Conservation (phyloP, 2,329 filamentous ascomycete species). For the Eurotiales sp. region DNA sequence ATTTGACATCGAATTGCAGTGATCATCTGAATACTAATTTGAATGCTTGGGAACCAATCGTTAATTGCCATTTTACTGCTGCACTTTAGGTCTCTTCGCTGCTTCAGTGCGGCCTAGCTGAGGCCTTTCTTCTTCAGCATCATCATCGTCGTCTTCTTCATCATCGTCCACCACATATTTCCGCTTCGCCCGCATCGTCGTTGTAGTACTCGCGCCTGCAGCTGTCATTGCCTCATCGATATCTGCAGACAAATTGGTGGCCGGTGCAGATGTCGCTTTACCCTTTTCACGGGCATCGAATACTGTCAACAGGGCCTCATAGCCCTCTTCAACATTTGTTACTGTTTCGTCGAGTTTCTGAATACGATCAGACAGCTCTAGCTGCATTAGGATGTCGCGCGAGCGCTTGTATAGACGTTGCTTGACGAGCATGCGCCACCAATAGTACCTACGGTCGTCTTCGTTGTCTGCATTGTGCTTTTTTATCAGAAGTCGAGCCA, state of each 20-base stretch:
- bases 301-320: slow-evolving; percentile 50
- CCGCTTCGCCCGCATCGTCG: slow-evolving; percentile 23
- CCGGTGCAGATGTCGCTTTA: slow-evolving; percentile 19
- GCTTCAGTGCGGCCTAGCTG: slow-evolving; percentile 15
- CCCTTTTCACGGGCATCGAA: slow-evolving; percentile 32
- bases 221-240: slow-evolving; percentile 16
- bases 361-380: slow-evolving; percentile 55
- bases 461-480: slow-evolving; percentile 47
- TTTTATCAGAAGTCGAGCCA: slow-evolving; percentile 49
- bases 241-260: slow-evolving; percentile 16
- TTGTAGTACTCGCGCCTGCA: slow-evolving; percentile 15
- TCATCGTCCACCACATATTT: slow-evolving; percentile 30
- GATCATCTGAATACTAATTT: no score
- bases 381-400: slow-evolving; percentile 55
- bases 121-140: slow-evolving; percentile 21
- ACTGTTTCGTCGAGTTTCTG: slow-evolving; percentile 59
- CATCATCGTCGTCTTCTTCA: slow-evolving; percentile 17
- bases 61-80: slow-evolving; percentile 5
- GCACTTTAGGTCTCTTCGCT: slow-evolving; percentile 33
- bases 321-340: slow-evolving; percentile 56
- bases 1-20: no score
- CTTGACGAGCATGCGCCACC: slow-evolving; percentile 63
- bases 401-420: slow-evolving; percentile 60
- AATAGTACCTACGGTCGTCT: slow-evolving; percentile 59
- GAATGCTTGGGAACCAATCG: not conserved